These are phyloP conservation scores for Lyophyllum atratum DNA, from an alignment of 768 basidiomycete genomes.

Conservation along the genomic window DNA sequence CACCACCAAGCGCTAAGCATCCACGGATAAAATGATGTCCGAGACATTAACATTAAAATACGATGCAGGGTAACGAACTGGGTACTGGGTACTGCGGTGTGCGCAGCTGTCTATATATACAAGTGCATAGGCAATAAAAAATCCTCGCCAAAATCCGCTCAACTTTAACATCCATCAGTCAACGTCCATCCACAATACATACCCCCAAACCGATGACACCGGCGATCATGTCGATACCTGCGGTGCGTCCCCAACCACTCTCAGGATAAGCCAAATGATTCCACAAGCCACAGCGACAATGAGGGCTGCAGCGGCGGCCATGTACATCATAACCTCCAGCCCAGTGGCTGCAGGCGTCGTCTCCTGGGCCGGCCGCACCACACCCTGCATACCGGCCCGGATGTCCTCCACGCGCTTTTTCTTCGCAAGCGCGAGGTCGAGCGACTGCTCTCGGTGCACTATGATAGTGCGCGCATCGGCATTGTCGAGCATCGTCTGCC, in stretches of 20 bases:
- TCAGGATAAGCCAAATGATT: slow-evolving; percentile 15
- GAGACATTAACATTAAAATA: neutral
- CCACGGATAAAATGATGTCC: neutral
- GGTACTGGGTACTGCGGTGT: neutral
- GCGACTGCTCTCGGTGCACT: slow-evolving; percentile 44
- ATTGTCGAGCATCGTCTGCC: slow-evolving; percentile 39
- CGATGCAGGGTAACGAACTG: neutral
- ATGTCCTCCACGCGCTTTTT: slow-evolving; percentile 31
- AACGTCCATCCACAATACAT: neutral
- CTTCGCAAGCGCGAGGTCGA: slow-evolving; percentile 34
- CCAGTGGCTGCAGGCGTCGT: slow-evolving; percentile 13
- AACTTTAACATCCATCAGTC: neutral
- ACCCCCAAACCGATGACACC: neutral
- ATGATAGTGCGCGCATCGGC: slow-evolving; percentile 60
- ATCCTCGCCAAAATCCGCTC: neutral
- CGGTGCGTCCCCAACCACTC: slow-evolving; percentile 5
- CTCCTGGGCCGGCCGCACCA: neutral
- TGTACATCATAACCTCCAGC: slow-evolving; percentile 31
- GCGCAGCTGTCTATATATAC: neutral
- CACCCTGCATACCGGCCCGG: slow-evolving; percentile 13
- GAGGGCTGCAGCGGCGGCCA: slow-evolving; percentile 18
- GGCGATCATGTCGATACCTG: neutral
- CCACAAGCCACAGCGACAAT: slow-evolving; percentile 12
- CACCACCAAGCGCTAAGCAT: no score
- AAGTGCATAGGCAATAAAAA: neutral